Evolutionary conservation across 768 basidiomycete species (phyloP).

Genomic region (Tulasnella sp.): DNA sequence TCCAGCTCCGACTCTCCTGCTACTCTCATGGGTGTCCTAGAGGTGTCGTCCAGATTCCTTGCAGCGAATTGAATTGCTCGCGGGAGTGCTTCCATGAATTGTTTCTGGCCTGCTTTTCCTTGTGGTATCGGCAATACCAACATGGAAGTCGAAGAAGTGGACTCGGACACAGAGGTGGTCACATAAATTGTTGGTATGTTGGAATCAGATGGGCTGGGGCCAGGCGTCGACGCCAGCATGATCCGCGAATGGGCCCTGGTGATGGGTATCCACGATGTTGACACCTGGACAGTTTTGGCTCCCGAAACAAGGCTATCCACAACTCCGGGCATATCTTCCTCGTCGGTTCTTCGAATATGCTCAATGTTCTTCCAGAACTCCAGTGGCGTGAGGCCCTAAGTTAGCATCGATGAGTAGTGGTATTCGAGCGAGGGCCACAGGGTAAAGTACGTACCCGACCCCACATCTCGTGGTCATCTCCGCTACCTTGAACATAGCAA

Average conservation of each 20-base stretch:
- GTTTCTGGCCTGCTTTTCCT: conserved; percentile 60
- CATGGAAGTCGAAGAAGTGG: neutral
- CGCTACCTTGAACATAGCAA: conserved; percentile 89
- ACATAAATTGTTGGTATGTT: neutral
- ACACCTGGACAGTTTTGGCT: conserved; percentile 21
- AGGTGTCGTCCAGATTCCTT: conserved; percentile 44
- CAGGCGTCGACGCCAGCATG: neutral
- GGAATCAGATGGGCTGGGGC: neutral
- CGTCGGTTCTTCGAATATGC: conserved; percentile 49
- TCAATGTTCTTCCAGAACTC: conserved; percentile 68
- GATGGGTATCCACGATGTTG: conserved; percentile 24
- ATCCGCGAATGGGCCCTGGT: conserved; percentile 21
- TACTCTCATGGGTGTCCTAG: conserved; percentile 51
- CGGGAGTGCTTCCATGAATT: conserved; percentile 58
- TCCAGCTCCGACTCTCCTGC: conserved; percentile 65
- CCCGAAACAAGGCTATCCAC: conserved; percentile 38
- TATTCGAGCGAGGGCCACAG: neutral
- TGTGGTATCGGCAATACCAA: conserved; percentile 36
- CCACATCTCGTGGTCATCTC: conserved; percentile 95
- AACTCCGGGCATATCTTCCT: neutral
- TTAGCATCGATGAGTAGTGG: neutral
- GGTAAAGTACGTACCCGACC: conserved; percentile 56
- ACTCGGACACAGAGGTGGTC: neutral
- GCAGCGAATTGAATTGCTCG: conserved; percentile 53
- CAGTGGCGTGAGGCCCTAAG: conserved; percentile 72